Conservation (phyloP, 805 yeast species). For the Spathaspora arborariae region DNA sequence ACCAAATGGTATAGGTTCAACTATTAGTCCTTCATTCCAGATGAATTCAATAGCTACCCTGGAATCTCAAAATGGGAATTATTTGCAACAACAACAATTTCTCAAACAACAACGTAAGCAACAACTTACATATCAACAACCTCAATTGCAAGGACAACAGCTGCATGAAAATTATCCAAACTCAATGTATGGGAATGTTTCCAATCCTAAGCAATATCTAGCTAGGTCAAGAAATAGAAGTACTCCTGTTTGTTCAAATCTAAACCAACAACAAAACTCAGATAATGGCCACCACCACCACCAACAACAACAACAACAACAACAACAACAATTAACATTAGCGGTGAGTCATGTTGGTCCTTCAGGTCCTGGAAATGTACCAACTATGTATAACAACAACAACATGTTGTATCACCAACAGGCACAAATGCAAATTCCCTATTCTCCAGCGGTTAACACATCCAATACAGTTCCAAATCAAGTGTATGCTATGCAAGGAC, state of each 20-base stretch:
- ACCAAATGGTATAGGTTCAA: not conserved
- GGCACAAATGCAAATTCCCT: constrained; percentile 6
- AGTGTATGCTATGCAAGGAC: constrained; percentile 5
- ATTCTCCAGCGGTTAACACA: not conserved
- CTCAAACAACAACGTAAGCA: constrained; percentile 6
- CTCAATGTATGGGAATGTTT: not conserved
- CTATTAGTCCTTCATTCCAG: constrained; percentile 4
- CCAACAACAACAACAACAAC: not conserved
- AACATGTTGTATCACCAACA: constrained; percentile 6
- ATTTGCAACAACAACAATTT: not conserved
- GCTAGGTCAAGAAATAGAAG: not conserved
- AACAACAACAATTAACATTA: constrained; percentile 1
- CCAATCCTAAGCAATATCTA: not conserved
- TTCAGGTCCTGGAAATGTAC: not conserved
- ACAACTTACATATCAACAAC: constrained; percentile 1
- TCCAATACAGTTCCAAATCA: not conserved
- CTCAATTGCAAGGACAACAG: not conserved
- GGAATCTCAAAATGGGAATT: not conserved
- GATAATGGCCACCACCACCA: not conserved
- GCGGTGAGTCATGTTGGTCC: not conserved
- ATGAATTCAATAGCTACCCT: not conserved
- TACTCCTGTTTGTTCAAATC: not conserved
- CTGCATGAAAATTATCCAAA: not conserved
- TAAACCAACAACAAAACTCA: not conserved
- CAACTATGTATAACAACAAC: not conserved